These are phyloP conservation scores for Blakeslea trispora DNA, from an alignment of 371 early-diverging fungal species.

Conservation along the genomic window DNA sequence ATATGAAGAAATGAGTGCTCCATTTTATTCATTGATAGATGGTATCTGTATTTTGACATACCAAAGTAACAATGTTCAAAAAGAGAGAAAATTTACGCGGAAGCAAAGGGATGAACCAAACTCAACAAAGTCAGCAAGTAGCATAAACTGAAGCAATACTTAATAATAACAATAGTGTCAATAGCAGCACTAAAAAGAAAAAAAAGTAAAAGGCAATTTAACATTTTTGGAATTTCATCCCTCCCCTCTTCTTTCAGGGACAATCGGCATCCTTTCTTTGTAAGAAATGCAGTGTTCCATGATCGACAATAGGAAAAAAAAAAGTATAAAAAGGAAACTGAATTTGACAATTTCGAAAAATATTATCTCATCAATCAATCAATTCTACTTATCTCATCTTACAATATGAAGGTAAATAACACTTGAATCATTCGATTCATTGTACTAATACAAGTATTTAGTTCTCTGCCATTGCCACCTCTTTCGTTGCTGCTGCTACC, in stretches of 20 bases:
- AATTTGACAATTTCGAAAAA: neutral
- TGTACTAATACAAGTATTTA: neutral
- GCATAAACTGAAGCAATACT: too few relatives aligned
- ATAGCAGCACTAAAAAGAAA: neutral
- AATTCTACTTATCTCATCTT: neutral
- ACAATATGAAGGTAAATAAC: conserved; percentile 22
- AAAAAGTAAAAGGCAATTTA: neutral
- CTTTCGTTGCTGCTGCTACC: conserved; percentile 7
- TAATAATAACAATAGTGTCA: neutral
- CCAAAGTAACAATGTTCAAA: too few relatives aligned
- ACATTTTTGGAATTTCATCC: neutral
- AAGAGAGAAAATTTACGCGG: too few relatives aligned
- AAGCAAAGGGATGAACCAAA: too few relatives aligned
- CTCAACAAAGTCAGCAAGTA: too few relatives aligned
- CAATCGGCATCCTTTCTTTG: neutral
- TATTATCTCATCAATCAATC: neutral
- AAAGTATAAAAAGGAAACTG: neutral
- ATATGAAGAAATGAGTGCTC: too few relatives aligned
- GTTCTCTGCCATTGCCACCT: conserved; percentile 16
- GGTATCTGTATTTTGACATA: too few relatives aligned
- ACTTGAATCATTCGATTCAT: neutral
- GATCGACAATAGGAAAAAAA: neutral
- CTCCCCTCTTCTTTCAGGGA: neutral
- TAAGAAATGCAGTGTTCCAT: neutral
- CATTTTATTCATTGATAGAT: too few relatives aligned